Evolutionary conservation across 2,329 filamentous ascomycete species (phyloP), one percentile per base, ranked within the genome.

Genomic region (Xylaria sp.): DNA sequence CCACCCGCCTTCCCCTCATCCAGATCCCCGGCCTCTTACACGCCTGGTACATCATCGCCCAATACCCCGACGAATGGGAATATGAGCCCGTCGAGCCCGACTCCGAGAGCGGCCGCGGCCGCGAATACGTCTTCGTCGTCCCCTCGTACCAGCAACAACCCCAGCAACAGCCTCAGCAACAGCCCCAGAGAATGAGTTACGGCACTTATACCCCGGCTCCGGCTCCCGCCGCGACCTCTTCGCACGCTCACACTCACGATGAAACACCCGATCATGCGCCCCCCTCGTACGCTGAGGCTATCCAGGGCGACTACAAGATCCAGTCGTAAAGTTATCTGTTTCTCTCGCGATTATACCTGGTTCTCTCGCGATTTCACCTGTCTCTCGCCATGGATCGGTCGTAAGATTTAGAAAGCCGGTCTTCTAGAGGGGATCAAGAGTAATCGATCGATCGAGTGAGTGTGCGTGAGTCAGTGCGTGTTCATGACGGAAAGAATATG

Each of bases 1-100:
- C 50, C 18, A 55, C n/a, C 39, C 37, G n/a, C 1, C 13, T 18
- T 52, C 1, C 23, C 23, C 23, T 5, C 23, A 4, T 30, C 18
- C 66, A 82, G 78, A 76, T 97, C 61, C 93, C 93, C 18, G 93
- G 93, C 62, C 88, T 97, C 54, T 79, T 99, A 2, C 94, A 99
- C 78, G 85, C 92, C 64, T 97, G 94, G 93, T 99, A 97, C 82
- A 96, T 97, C 76, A 97, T 99, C 76, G 84, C 90, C 70, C 89
- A 90, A 72, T 90, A 88, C 74, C 94, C 94, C 60, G 93, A 97
- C 47, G 80, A 87, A 60, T 83, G 83, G 74, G 84, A 88, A 64
- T 92, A 94, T 76, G 84, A 90, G 67, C 76, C 79, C 54, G 73
- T 89, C 47, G 76, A 83, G 4, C 83, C 63, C 56, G 82, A 84